phyloP scores from a whole-genome alignment of 2,329 filamentous ascomycete species.

The Epichloe uncinata region DNA sequence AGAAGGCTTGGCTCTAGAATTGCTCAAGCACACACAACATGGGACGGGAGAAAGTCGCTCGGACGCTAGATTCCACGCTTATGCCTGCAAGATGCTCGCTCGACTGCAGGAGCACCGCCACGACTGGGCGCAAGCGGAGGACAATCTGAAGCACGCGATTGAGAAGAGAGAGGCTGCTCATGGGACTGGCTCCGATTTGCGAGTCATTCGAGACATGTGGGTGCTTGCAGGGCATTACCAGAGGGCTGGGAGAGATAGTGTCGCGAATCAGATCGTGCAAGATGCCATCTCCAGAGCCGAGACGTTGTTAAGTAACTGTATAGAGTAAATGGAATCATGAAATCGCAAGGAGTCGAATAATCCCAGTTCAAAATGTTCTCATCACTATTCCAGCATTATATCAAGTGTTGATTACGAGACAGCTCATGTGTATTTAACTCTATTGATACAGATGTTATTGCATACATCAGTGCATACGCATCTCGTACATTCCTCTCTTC shows the following conservation, averaged over 20 bases:
- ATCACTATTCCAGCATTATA: too few relatives aligned
- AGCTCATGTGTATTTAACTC: too few relatives aligned
- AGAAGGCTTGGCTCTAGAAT: slow-evolving; percentile 16
- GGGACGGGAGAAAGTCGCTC: slow-evolving; percentile 12
- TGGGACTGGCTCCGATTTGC: slow-evolving; percentile 20
- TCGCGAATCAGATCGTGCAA: slow-evolving; percentile 15
- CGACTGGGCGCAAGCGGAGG: slow-evolving; percentile 20
- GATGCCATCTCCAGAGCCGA: slow-evolving; percentile 22
- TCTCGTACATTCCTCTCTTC: too few relatives aligned
- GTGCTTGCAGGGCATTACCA: slow-evolving; percentile 22
- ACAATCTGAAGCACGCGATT: slow-evolving; percentile 20
- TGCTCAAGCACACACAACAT: slow-evolving; percentile 16
- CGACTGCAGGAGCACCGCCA: slow-evolving; percentile 19
- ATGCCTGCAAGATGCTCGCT: slow-evolving; percentile 25
- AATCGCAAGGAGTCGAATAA: too few relatives aligned
- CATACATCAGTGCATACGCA: too few relatives aligned
- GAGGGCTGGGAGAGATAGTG: slow-evolving; percentile 15
- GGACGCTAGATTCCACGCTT: slow-evolving; percentile 23
- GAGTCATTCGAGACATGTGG: slow-evolving; percentile 26
- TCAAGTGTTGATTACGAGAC: too few relatives aligned
- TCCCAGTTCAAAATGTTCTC: too few relatives aligned
- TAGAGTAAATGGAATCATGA: neutral
- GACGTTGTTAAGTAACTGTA: slow-evolving; percentile 11
- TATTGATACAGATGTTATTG: too few relatives aligned
- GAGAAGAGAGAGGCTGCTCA: slow-evolving; percentile 23